Percentiles rank a stretch among this genome's conserved stretches.
Evolutionary conservation across 2,329 filamentous ascomycete genomes (phyloP).

Genomic region (Thelonectria rubi): DNA sequence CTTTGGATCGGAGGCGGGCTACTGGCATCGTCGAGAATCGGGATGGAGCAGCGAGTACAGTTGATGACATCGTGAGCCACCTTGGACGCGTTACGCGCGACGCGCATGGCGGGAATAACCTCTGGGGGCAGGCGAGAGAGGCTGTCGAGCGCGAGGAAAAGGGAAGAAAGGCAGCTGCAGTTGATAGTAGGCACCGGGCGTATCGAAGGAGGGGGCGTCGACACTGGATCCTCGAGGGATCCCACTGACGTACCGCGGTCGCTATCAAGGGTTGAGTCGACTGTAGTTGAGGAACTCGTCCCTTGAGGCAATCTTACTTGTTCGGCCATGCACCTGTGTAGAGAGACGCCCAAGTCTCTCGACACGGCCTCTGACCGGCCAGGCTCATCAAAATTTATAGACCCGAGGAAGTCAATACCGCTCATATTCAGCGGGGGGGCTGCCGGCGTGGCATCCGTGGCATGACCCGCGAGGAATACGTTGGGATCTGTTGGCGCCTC

Average conservation of each 20-base stretch:
- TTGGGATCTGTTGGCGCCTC: slow-evolving; percentile 33
- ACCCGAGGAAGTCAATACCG: slow-evolving; percentile 44
- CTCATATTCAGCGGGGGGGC: slow-evolving; percentile 33
- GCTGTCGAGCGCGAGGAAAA: slow-evolving; percentile 61
- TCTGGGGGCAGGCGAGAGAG: slow-evolving; percentile 58
- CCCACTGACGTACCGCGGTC: slow-evolving; percentile 34
- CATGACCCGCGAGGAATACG: slow-evolving; percentile 25
- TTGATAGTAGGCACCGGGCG: slow-evolving; percentile 42
- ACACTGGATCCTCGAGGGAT: slow-evolving; percentile 27
- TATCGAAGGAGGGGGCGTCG: slow-evolving; percentile 26
- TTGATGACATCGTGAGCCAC: slow-evolving; percentile 61
- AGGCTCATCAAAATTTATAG: slow-evolving; percentile 47
- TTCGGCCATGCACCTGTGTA: slow-evolving; percentile 39
- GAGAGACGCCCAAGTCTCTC: slow-evolving; percentile 43
- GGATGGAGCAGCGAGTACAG: slow-evolving; percentile 60
- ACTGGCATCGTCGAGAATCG: slow-evolving; percentile 46
- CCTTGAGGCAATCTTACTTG: slow-evolving; percentile 31
- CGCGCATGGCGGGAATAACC: slow-evolving; percentile 56
- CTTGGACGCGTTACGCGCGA: slow-evolving; percentile 58
- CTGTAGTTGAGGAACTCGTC: slow-evolving; percentile 34
- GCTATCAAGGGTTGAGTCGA: slow-evolving; percentile 32
- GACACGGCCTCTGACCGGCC: slow-evolving; percentile 41
- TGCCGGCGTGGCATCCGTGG: slow-evolving; percentile 13
- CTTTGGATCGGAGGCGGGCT: slow-evolving; percentile 55
- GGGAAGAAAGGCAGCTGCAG: slow-evolving; percentile 59